A percentile compares a stretch with the other conserved stretches of the same genome.
Evolutionary conservation across 2,329 filamentous ascomycete genomes (phyloP).

Genomic region (Neoascochyta sp.): DNA sequence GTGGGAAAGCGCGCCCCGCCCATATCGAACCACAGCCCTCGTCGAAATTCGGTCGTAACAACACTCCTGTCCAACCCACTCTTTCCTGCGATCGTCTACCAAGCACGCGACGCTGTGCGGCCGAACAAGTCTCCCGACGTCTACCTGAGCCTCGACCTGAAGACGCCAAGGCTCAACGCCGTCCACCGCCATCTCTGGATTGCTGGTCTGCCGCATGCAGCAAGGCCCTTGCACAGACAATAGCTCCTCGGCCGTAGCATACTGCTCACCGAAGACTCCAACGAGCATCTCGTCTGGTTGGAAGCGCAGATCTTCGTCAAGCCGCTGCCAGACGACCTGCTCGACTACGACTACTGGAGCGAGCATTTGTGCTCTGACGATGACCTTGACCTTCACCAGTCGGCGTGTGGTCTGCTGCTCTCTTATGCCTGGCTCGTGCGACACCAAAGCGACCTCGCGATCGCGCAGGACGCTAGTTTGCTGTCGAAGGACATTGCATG

Average conservation of each 20-base stretch:
- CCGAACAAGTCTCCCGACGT: background rate
- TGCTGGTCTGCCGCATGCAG: constrained; percentile 8
- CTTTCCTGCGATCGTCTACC: background rate
- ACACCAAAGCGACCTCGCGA: constrained; percentile 9
- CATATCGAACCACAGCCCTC: background rate
- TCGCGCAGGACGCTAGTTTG: constrained; percentile 10
- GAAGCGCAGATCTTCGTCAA: constrained; percentile 12
- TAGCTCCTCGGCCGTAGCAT: constrained; percentile 26
- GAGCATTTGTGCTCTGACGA: constrained; percentile 7
- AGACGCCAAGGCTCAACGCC: constrained; percentile 7
- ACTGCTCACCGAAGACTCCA: constrained; percentile 32
- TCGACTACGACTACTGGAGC: constrained; percentile 11
- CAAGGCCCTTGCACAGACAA: constrained; percentile 27
- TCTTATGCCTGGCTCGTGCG: constrained; percentile 17
- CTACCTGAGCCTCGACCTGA: constrained; percentile 2
- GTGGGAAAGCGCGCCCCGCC: background rate
- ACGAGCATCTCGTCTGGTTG: constrained; percentile 36
- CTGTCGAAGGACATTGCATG: constrained; percentile 10
- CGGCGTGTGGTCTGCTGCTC: constrained; percentile 14
- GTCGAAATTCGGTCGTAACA: background rate
- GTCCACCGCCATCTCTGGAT: constrained; percentile 11
- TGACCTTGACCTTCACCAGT: constrained; percentile 9
- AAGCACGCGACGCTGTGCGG: background rate
- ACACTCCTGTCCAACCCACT: background rate
- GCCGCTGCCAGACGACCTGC: constrained; percentile 9